Conservation (phyloP, 75 land plant genomes). For the Cunninghamia lanceolata region DNA sequence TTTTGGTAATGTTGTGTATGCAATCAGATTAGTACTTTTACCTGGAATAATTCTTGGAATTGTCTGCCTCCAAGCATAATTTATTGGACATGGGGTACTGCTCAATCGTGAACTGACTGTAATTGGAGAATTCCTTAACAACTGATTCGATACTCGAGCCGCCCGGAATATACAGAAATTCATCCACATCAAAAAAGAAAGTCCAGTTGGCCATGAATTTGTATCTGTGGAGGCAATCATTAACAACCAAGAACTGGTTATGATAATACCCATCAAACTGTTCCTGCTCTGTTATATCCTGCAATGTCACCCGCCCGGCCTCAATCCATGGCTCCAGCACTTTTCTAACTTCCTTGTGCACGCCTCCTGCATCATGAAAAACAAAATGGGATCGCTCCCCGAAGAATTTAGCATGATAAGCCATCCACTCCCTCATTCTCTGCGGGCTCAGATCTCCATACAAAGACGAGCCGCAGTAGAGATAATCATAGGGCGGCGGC, state of each 20-base stretch:
- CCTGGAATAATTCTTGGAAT: too few relatives aligned
- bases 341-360: slow-evolving; percentile 39
- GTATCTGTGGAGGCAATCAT: slow-evolving; percentile 82
- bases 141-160: slow-evolving; percentile 39
- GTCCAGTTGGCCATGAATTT: slow-evolving; percentile 73
- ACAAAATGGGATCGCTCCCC: slow-evolving; percentile 80
- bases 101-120: slow-evolving; percentile 77
- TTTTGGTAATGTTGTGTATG: too few relatives aligned
- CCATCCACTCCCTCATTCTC: slow-evolving; percentile 79
- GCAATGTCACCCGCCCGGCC: slow-evolving; percentile 66
- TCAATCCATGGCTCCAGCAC: slow-evolving; percentile 66
- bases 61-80: slow-evolving; percentile 36
- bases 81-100: slow-evolving; percentile 69
- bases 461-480: slow-evolving; percentile 91
- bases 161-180: slow-evolving; percentile 61
- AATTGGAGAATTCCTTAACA: slow-evolving; percentile 28
- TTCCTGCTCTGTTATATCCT: slow-evolving; percentile 72
- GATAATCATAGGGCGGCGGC: slow-evolving; percentile 52
- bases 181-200: slow-evolving; percentile 91
- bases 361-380: slow-evolving; percentile 91
- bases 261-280: slow-evolving; percentile 83
- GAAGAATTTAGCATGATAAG: slow-evolving; percentile 79
- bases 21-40: too few relatives aligned
- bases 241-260: slow-evolving; percentile 89
- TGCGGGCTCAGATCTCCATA: slow-evolving; percentile 68